phyloP scores from a whole-genome alignment of 345 rosid genomes.

The Iberis pinnata region DNA sequence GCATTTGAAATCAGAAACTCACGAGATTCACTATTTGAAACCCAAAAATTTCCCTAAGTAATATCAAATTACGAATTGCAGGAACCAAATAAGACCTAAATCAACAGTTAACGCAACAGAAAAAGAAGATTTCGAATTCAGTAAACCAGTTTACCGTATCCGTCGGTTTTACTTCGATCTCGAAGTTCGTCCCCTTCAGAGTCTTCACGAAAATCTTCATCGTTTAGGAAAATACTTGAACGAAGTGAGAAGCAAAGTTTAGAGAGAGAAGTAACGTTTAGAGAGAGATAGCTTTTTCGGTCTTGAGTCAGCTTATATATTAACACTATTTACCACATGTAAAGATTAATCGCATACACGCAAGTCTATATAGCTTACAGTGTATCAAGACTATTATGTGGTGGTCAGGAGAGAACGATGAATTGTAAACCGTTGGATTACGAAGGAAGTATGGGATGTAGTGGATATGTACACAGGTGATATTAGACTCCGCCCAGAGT shows the following conservation, averaged over 20 bases:
- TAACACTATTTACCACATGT: slow-evolving; percentile 5
- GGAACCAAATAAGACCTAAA: slow-evolving; percentile 1
- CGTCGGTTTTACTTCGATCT: slow-evolving; percentile 56
- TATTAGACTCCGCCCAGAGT: too few relatives aligned
- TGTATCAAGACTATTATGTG: too few relatives aligned
- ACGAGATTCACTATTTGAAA: slow-evolving; percentile 10
- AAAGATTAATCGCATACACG: not conserved
- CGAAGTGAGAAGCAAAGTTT: slow-evolving; percentile 20
- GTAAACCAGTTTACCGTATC: slow-evolving; percentile 32
- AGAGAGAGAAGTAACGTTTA: slow-evolving; percentile 12
- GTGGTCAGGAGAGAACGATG: too few relatives aligned
- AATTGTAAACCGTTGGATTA: too few relatives aligned
- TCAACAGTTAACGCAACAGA: not conserved
- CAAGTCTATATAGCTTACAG: not conserved
- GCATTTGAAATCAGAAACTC: slow-evolving; percentile 18
- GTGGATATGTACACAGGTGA: too few relatives aligned
- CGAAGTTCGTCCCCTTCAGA: slow-evolving; percentile 64
- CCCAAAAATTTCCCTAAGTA: not conserved
- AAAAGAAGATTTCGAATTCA: not conserved
- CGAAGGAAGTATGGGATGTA: too few relatives aligned
- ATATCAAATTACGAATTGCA: slow-evolving; percentile 1
- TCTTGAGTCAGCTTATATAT: slow-evolving; percentile 20
- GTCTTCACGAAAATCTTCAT: slow-evolving; percentile 76
- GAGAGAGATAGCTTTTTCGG: slow-evolving; percentile 25
- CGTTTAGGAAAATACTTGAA: slow-evolving; percentile 25